Evolutionary conservation across 257 asterid genomes (phyloP).

Genomic region (Cynanchum wilfordii): DNA sequence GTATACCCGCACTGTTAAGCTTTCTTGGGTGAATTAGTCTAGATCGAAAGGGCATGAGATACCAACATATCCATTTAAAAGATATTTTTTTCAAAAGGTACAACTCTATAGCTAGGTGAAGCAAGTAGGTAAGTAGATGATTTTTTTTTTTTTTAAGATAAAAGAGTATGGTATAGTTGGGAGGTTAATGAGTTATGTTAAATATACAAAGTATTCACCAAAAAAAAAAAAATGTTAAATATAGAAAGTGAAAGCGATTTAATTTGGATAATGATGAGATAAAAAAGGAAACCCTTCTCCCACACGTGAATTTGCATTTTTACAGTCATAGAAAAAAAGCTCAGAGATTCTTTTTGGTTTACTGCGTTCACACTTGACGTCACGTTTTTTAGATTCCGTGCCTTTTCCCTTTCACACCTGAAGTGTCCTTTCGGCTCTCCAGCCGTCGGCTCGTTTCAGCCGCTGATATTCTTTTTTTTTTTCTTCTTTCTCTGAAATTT

Average conservation of each 20-base stretch:
- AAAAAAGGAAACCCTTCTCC: not conserved
- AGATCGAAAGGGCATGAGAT: too few relatives aligned
- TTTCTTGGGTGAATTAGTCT: too few relatives aligned
- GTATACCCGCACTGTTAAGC: too few relatives aligned
- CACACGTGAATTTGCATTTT: not conserved
- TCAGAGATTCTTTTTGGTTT: conserved; percentile 1
- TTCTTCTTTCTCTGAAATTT: too few relatives aligned
- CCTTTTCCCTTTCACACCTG: conserved; percentile 14
- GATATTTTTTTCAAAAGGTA: too few relatives aligned
- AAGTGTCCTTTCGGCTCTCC: not conserved
- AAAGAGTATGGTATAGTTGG: not conserved
- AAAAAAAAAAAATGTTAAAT: too few relatives aligned
- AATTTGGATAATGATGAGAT: not conserved
- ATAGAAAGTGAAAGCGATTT: not conserved
- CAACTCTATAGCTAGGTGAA: too few relatives aligned
- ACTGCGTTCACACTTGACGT: conserved; percentile 19
- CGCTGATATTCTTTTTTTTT: too few relatives aligned
- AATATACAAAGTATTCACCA: not conserved
- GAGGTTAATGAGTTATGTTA: not conserved
- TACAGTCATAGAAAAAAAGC: not conserved
- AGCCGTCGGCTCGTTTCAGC: not conserved
- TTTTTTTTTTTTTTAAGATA: not conserved
- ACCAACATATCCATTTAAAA: too few relatives aligned
- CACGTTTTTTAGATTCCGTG: conserved; percentile 9
- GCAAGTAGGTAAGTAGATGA: not conserved